Evolutionary conservation across 495 filamentous ascomycete species (phyloP).

Genomic region (Thermochaetoides thermophila): DNA sequence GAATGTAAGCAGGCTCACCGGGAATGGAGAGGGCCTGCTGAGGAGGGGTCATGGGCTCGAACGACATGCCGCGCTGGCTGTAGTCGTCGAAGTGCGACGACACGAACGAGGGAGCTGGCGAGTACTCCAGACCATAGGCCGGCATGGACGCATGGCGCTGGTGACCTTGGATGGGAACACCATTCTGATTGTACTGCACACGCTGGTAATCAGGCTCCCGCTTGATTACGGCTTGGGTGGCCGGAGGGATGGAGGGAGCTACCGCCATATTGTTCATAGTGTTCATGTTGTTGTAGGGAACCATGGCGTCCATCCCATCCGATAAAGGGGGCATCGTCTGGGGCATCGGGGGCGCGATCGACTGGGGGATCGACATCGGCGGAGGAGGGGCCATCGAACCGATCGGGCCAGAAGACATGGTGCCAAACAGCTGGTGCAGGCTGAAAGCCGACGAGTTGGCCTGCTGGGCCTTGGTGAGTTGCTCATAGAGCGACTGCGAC

Average conservation of each 20-base stretch:
- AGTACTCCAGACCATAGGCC: conserved; percentile 86
- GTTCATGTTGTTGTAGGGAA: conserved; percentile 54
- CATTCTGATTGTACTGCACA: conserved; percentile 81
- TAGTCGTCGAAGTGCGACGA: conserved; percentile 96
- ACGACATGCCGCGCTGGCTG: conserved; percentile 89
- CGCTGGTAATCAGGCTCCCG: conserved; percentile 60
- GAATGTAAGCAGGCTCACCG: conserved; percentile 87
- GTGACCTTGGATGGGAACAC: conserved; percentile 68
- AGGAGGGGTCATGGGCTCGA: conserved; percentile 89
- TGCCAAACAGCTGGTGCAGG: conserved; percentile 66
- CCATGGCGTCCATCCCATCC: conserved; percentile 65
- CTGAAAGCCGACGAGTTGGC: conserved; percentile 93
- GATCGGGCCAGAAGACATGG: conserved; percentile 58
- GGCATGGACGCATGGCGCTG: conserved; percentile 95
- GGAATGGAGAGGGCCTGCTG: conserved; percentile 68
- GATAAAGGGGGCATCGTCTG: conserved; percentile 56
- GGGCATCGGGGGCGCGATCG: not conserved
- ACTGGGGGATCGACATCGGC: conserved; percentile 62
- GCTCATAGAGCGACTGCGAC: conserved; percentile 96
- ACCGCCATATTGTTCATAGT: conserved; percentile 51
- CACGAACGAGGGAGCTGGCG: conserved; percentile 90
- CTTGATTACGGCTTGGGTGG: conserved; percentile 59
- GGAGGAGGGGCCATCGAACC: conserved; percentile 73
- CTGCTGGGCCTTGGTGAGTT: conserved; percentile 98
- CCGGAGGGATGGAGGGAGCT: conserved; percentile 47